Evolutionary conservation across 805 yeast genomes (phyloP).

Genomic region (Monosporozyma siamensis): DNA sequence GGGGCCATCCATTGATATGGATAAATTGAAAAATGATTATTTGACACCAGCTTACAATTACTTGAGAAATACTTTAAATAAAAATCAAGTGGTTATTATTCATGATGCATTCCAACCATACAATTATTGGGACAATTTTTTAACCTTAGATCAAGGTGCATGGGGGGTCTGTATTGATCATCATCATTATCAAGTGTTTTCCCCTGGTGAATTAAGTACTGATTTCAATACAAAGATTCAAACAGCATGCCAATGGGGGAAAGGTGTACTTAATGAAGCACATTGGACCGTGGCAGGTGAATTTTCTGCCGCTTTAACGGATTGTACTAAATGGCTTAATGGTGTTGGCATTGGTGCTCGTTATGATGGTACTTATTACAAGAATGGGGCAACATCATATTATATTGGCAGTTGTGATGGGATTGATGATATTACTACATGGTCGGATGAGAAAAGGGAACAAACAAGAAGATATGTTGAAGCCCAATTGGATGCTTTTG

Average conservation of each 20-base stretch:
- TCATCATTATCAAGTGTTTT: conserved; percentile 85
- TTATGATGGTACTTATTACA: conserved; percentile 50
- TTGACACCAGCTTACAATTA: too few relatives aligned
- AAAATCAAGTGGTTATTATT: too few relatives aligned
- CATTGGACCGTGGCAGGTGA: conserved; percentile 81
- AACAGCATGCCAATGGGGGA: conserved; percentile 45
- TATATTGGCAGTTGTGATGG: conserved; percentile 54
- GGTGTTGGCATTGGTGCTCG: conserved; percentile 82
- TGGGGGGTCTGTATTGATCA: too few relatives aligned
- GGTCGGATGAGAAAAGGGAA: conserved; percentile 49
- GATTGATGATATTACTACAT: conserved; percentile 42
- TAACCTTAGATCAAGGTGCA: too few relatives aligned
- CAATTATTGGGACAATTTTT: too few relatives aligned
- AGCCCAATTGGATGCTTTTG: conserved; percentile 84
- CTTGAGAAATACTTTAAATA: too few relatives aligned
- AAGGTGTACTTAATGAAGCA: conserved; percentile 37
- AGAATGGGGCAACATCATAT: conserved; percentile 27
- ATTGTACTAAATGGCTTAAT: conserved; percentile 81
- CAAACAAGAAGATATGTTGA: conserved; percentile 66
- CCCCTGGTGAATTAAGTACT: conserved; percentile 49
- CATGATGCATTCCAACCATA: too few relatives aligned
- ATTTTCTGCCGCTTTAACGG: conserved; percentile 88
- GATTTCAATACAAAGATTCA: conserved; percentile 53
- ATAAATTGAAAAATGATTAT: too few relatives aligned
- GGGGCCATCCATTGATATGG: too few relatives aligned